Evolutionary conservation across 2,329 filamentous ascomycete genomes (phyloP), one percentile per base, ranked within the genome.

Genomic region (Celoporthe dispersa): DNA sequence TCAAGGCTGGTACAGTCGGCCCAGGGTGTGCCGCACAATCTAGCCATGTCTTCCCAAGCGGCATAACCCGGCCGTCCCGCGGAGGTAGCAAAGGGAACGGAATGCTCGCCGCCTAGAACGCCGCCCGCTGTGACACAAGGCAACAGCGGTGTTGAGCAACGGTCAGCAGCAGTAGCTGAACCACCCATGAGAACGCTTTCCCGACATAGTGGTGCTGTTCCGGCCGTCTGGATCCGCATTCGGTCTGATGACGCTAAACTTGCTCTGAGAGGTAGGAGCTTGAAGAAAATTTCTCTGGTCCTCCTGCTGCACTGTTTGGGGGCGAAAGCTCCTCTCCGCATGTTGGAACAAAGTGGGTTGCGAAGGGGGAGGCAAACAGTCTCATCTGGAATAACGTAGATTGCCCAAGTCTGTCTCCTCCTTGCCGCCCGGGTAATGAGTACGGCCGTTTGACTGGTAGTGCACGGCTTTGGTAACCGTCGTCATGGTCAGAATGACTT

Each of bases 11-110:
- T 25, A 28, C 31, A 39, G 35, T 33, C 33, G 25, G 4, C 7
- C 31, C 22, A 22, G 19, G 22, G 33, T 25, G 33, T 65, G 63
- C 37, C 53, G 33, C 55, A 16, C 51, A n/a, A 44, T 16, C n/a
- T 16, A 66, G 33, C 48, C 25, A 25, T 31, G 33, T 66, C 57
- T 35, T 37, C 22, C 35, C 44, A 41, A 12, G 33, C 68, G 65
- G 68, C 65, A 68, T 68, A 55, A 64, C 60, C 68, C 68, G 68
- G 61, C 48, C 65, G 65, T 64, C 68, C 64, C 60, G 64, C 48
- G 62, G 51, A 64, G 60, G 64, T 70, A 64, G 65, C 67, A 14
- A 67, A 67, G 41, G 57, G 64, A n/a, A 60, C 35, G 28, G 44
- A 31, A 59, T 67, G 57, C 48, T 59, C 57, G 62, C 59, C 35